phyloP scores from a whole-genome alignment of 805 yeast species.

The Yarrowia sp. region DNA sequence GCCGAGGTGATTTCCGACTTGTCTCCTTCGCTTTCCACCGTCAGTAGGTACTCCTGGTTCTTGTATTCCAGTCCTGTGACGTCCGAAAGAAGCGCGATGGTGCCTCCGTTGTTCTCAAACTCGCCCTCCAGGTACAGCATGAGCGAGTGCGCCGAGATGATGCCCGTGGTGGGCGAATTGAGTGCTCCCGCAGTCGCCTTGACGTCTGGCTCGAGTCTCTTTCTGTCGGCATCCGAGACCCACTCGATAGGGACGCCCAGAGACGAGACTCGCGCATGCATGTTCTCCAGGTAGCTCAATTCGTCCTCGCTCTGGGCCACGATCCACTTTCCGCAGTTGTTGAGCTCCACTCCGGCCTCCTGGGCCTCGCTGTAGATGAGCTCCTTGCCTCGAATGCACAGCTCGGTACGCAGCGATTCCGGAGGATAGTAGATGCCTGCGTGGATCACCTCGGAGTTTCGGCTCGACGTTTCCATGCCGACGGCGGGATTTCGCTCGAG shows the following conservation, averaged over 20 bases:
- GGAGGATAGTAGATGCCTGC: conserved; percentile 84
- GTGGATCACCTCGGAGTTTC: conserved; percentile 91
- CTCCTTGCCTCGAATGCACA: conserved; percentile 75
- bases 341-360: conserved; percentile 53
- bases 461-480: conserved; percentile 82
- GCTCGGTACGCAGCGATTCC: conserved; percentile 59
- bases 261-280: conserved; percentile 50
- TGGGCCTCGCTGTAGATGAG: conserved; percentile 48
- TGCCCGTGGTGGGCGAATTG: conserved; percentile 80
- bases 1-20: conserved; percentile 43
- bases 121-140: conserved; percentile 56
- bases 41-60: conserved; percentile 29
- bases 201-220: conserved; percentile 61
- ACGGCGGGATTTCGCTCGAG: conserved; percentile 63
- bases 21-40: conserved; percentile 32
- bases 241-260: conserved; percentile 62
- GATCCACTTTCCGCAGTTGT: conserved; percentile 72
- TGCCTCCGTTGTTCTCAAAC: conserved; percentile 61
- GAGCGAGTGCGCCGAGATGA: conserved; percentile 74
- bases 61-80: conserved; percentile 45
- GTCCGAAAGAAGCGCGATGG: conserved; percentile 59
- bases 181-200: conserved; percentile 60
- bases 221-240: conserved; percentile 48
- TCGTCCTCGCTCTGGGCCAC: conserved; percentile 76
- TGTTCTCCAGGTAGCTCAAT: conserved; percentile 52